Conservation (phyloP, 306 rosid species). For the Cyclanthera cordifolia region DNA sequence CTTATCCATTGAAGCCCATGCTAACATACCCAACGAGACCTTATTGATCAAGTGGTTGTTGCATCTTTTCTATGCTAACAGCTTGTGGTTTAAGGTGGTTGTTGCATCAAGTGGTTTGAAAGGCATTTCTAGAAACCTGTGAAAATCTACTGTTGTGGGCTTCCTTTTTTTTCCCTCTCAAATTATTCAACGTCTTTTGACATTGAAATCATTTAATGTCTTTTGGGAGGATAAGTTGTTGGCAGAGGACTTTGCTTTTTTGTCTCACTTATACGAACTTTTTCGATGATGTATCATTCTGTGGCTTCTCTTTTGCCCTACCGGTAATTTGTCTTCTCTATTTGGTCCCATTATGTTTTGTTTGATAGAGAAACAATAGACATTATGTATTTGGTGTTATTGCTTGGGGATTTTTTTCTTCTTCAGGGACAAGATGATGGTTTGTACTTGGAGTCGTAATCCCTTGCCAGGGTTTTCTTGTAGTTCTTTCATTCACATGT, state of each 20-base stretch:
- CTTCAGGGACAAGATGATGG: not conserved
- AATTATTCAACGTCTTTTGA: no score
- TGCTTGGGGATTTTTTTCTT: not conserved
- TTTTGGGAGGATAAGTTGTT: not conserved
- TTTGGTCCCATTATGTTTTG: not conserved
- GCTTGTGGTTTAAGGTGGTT: not conserved
- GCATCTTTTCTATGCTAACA: not conserved
- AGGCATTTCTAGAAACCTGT: not conserved
- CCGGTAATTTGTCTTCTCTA: not conserved
- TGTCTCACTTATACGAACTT: not conserved
- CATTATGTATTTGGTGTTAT: not conserved
- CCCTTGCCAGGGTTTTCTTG: not conserved
- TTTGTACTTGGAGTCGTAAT: not conserved
- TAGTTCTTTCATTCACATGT: not conserved
- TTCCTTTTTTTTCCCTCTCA: not conserved
- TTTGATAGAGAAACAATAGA: not conserved
- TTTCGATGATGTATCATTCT: not conserved
- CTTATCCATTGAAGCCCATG: not conserved
- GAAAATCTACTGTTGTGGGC: not conserved
- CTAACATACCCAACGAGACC: not conserved
- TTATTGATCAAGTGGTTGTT: not conserved
- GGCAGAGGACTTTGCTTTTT: not conserved
- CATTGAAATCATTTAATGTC: not conserved
- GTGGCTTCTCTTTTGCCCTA: not conserved
- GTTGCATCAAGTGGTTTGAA: not conserved